These are phyloP conservation scores for Conringia planisiliqua DNA, from an alignment of 345 rosid species.

Conservation along the genomic window DNA sequence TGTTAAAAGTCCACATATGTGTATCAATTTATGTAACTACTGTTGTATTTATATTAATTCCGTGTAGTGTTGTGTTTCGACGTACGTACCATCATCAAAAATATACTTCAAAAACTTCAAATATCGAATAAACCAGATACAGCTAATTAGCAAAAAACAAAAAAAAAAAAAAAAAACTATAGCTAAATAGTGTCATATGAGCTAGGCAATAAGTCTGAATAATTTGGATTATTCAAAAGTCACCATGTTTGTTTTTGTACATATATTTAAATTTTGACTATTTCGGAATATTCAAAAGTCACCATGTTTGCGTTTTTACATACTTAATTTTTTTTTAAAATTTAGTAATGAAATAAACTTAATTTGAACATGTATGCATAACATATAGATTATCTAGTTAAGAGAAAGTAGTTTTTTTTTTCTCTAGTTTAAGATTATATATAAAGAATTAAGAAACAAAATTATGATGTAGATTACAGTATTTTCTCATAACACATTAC, in stretches of 20 bases:
- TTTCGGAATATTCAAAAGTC: background rate
- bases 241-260: background rate
- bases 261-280: background rate
- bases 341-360: background rate
- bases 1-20: conserved; percentile 17
- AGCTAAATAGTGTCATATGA: background rate
- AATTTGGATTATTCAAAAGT: no score
- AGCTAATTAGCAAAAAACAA: background rate
- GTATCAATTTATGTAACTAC: background rate
- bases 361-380: background rate
- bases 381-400: background rate
- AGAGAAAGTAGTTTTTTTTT: background rate
- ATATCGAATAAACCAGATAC: background rate
- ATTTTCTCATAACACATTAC: background rate
- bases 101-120: background rate
- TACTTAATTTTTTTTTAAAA: background rate
- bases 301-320: background rate
- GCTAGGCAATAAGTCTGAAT: no score
- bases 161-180: background rate
- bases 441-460: background rate
- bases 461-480: background rate
- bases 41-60: background rate
- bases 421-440: background rate
- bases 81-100: background rate
- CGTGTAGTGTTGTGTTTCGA: background rate